Base-by-base conservation (phyloP, 306 rosid genomes). In the Vigna unguiculata region DNA sequence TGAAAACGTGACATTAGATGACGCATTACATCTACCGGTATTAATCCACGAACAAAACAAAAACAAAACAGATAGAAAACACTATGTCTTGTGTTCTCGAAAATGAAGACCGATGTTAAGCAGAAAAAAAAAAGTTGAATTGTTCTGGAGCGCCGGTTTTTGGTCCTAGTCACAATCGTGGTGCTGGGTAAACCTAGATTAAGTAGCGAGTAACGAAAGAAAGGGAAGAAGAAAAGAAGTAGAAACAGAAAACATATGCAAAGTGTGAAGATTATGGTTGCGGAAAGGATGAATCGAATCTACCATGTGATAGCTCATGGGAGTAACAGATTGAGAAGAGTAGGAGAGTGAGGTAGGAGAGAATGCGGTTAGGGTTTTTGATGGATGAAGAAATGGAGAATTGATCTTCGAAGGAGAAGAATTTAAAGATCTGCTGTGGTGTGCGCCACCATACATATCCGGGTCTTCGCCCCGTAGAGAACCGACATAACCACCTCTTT, bases 281-380 rank as follows among this genome's bases (percentile, higher is more conserved):
- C 15, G 78, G 36, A 73, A 47, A 84, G 30, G 74, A 77, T 47
- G 80, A 68, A 77, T 72, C 69, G 80, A 68, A 77, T 72, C 73
- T 67, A 84, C 87, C 85, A 66, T 59, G 76, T 41, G 74, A 80
- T 34, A 80, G 72, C 72, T 81, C 80, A 68, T 60, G 21, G 74
- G 54, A 47, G 71, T 21, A 62, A 54, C n/a, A 76, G 53, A 59
- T 80, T 72, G 76, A 67, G 20, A 46, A 57, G 52, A 32, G 63
- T 74, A 20, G 2, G 70, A 34, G 60, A 66, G 52, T 67, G 70
- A 73, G 4, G 84, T 19, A 28, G 15, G 9, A 12, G 12, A 62
- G 45, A 63, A 64, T 61, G 15, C 51, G 70, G 5, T 72, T 76
- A 67, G 80, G 78, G 85, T 71, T 84, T 76, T 76, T 53, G 76